Evolutionary conservation across 2,329 filamentous ascomycete species (phyloP), one percentile per base, ranked within the genome.

Genomic region (Phialophora macrospora): DNA sequence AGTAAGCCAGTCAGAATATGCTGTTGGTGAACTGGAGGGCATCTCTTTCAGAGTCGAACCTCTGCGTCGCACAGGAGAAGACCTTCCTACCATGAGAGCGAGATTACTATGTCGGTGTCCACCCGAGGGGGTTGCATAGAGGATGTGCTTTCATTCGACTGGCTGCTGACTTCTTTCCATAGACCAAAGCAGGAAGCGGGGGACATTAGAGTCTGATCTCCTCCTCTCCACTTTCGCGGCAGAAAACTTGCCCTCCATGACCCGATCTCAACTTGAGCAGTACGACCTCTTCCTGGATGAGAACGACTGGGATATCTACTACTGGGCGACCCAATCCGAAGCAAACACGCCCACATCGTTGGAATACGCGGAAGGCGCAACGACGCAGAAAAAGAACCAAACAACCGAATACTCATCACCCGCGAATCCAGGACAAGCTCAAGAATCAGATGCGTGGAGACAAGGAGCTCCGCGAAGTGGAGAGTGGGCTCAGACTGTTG

Each of bases 261-360:
- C 85, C 1, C 78, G 82, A 5, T 79, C 83, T 58, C 90, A 96
- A 75, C 88, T 98, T 72, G 80, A 86, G 73, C 87, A 96, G 79
- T 98, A 95, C 82, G 94, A 98, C 77, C 82, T 85, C 30, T 96
- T 99, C 82, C 88, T 99, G 63, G 95, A 99, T 79, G 95, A 99
- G 81, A 99, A 99, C 79, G 95, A 99, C 82, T 99, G 95, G 95
- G 95, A 99, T 77, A 97, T 99, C 68, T 99, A 99, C 84, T 99
- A 99, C 84, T 99, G 95, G 95, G 92, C 91, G 3, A 99, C 95
- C 17, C 95, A 99, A 79, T 88, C 92, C 72, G 84, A 89, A 0
- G 75, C 78, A 30, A 73, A 66, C 12, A 80, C 85, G 4, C 80
- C 83, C 1, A 85, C 85, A n/a, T 84, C 87, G 38, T 77, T 82